phyloP scores from a whole-genome alignment of 192 early-diverging fungal genomes.

The Backusella parvicylindrica region DNA sequence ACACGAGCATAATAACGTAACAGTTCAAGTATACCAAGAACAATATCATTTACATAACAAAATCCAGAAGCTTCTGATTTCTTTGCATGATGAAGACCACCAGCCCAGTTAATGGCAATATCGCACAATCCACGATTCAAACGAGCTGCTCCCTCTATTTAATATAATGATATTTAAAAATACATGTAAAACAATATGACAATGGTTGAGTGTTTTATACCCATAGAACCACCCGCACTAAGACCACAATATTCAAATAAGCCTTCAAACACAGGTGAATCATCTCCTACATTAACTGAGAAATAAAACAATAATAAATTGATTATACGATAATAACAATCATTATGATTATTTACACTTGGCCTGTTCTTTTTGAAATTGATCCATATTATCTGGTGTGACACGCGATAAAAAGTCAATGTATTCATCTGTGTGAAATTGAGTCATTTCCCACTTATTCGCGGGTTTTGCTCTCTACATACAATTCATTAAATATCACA shows the following conservation, averaged over 20 bases:
- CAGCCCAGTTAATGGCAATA: constrained; percentile 92
- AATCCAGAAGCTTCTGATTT: constrained; percentile 87
- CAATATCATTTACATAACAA: constrained; percentile 97
- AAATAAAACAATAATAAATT: background rate
- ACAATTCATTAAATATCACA: background rate
- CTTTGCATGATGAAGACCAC: constrained; percentile 82
- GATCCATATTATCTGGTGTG: constrained; percentile 73
- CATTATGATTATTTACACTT: constrained; percentile 38
- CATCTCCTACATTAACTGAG: constrained; percentile 78
- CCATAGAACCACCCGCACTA: constrained; percentile 91
- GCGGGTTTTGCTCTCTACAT: constrained; percentile 39
- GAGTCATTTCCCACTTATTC: constrained; percentile 75
- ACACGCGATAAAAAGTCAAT: constrained; percentile 81
- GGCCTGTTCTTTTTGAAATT: constrained; percentile 63
- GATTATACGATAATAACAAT: constrained; percentile 7
- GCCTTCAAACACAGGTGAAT: constrained; percentile 97
- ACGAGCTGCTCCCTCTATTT: constrained; percentile 76
- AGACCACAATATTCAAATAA: constrained; percentile 93
- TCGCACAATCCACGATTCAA: constrained; percentile 79
- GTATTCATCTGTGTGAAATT: constrained; percentile 94
- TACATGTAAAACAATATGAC: too few species aligned
- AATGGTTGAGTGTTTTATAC: too few species aligned
- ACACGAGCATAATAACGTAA: constrained; percentile 81
- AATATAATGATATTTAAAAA: background rate
- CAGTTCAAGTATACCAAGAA: constrained; percentile 55